Evolutionary conservation across 805 yeast genomes (phyloP).

Genomic region (Ogataea populi-albae): DNA sequence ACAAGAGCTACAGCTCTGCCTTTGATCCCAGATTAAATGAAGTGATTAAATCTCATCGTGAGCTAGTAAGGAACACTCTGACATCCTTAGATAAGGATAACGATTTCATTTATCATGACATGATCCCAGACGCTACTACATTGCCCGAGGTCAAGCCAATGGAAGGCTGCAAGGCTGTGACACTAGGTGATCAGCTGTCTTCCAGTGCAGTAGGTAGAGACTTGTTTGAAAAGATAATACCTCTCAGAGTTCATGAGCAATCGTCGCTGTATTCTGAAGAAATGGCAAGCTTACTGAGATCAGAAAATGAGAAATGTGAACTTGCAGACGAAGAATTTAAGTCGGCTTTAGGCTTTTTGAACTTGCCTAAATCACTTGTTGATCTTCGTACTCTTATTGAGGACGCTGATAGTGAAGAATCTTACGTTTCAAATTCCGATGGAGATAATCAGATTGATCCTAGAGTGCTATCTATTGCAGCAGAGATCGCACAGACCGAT

Average conservation of each 20-base stretch:
- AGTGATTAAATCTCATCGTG: constrained; percentile 22
- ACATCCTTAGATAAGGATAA: constrained; percentile 68
- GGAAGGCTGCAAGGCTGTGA: constrained; percentile 63
- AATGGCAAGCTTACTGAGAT: constrained; percentile 72
- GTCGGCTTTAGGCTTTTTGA: constrained; percentile 78
- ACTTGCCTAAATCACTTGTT: constrained; percentile 64
- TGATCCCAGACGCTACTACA: constrained; percentile 58
- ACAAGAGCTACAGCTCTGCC: constrained; percentile 19
- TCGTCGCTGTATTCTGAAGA: constrained; percentile 87
- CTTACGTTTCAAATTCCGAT: constrained; percentile 13
- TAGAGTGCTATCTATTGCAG: constrained; percentile 37
- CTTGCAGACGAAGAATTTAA: constrained; percentile 74
- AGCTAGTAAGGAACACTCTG: constrained; percentile 27
- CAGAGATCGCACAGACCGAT: constrained; percentile 26
- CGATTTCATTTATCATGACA: constrained; percentile 83
- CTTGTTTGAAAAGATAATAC: constrained; percentile 76
- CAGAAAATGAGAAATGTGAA: constrained; percentile 69
- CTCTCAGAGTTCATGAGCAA: constrained; percentile 82
- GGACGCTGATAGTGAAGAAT: constrained; percentile 12
- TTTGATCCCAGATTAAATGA: constrained; percentile 31
- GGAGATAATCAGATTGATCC: constrained; percentile 37
- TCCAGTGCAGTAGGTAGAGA: constrained; percentile 47
- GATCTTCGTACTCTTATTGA: constrained; percentile 43
- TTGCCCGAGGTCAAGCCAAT: constrained; percentile 65
- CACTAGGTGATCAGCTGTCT: constrained; percentile 48